Conservation (phyloP, 176 grass and related monocot genomes). For the Oryza longistaminata region DNA sequence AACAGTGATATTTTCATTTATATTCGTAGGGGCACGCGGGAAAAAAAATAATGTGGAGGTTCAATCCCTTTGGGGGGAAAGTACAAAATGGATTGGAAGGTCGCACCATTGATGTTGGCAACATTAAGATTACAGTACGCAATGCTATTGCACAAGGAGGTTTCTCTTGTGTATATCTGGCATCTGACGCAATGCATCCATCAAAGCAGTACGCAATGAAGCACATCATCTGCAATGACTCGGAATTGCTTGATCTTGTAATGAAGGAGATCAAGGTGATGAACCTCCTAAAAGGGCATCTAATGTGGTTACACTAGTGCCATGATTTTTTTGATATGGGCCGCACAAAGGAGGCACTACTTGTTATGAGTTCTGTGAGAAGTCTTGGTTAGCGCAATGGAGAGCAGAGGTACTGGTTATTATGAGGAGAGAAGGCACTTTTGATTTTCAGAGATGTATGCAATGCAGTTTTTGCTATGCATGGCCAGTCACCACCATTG, state of each 20-base stretch:
- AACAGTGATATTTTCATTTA: slow-evolving; percentile 16
- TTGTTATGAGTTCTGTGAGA: slow-evolving; percentile 82
- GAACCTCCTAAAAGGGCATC: slow-evolving; percentile 66
- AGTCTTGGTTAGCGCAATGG: slow-evolving; percentile 65
- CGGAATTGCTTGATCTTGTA: slow-evolving; percentile 64
- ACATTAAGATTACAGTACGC: slow-evolving; percentile 59
- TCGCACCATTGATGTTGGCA: slow-evolving; percentile 67
- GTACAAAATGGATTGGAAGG: slow-evolving; percentile 62
- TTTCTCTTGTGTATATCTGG: slow-evolving; percentile 79
- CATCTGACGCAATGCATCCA: slow-evolving; percentile 44
- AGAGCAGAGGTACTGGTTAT: slow-evolving; percentile 70
- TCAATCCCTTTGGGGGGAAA: slow-evolving; percentile 74
- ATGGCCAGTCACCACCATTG: slow-evolving; percentile 74
- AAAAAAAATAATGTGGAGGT: slow-evolving; percentile 63
- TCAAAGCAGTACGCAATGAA: slow-evolving; percentile 78
- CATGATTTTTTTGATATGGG: slow-evolving; percentile 81
- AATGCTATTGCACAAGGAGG: slow-evolving; percentile 83
- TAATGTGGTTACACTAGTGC: slow-evolving; percentile 72
- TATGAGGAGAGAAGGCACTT: slow-evolving; percentile 76
- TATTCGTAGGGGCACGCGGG: slow-evolving; percentile 6
- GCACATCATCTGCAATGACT: slow-evolving; percentile 83
- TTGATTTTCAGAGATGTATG: slow-evolving; percentile 79
- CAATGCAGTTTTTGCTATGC: slow-evolving; percentile 86
- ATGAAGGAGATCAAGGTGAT: slow-evolving; percentile 82
- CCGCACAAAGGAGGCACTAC: slow-evolving; percentile 67